Conservation (phyloP, 805 yeast genomes). For the Metschnikowia gruessii region DNA sequence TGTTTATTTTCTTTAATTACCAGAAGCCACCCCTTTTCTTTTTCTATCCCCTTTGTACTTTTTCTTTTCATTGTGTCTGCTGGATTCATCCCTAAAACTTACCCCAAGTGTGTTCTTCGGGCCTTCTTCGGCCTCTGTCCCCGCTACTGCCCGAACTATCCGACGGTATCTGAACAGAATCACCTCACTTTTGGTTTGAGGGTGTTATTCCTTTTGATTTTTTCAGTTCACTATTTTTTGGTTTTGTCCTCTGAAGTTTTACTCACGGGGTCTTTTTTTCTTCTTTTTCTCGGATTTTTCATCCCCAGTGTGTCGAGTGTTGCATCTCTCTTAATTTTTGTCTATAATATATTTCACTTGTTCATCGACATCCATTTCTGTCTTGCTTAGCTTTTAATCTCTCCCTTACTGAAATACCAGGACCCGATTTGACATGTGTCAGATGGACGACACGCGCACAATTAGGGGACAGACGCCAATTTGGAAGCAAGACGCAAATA, state of each 20-base stretch:
- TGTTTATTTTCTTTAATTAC: not conserved
- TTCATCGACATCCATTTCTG: not conserved
- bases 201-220: too few species aligned
- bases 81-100: not conserved
- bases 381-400: too few species aligned
- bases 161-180: not conserved
- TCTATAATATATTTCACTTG: too few species aligned
- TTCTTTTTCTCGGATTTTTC: too few species aligned
- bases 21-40: not conserved
- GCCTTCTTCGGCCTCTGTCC: conserved; percentile 4
- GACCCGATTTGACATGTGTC: not conserved
- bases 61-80: not conserved
- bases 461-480: not conserved
- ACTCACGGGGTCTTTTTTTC: too few species aligned
- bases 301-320: too few species aligned
- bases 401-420: not conserved
- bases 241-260: too few species aligned
- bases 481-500: not conserved
- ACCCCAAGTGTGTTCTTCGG: not conserved
- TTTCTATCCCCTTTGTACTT: not conserved
- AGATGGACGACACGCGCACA: not conserved
- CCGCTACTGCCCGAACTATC: not conserved
- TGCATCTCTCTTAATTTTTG: too few species aligned
- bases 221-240: too few species aligned
- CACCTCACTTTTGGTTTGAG: not conserved